Conservation (phyloP, 2,329 filamentous ascomycete genomes). For the Monilinia fructicola region DNA sequence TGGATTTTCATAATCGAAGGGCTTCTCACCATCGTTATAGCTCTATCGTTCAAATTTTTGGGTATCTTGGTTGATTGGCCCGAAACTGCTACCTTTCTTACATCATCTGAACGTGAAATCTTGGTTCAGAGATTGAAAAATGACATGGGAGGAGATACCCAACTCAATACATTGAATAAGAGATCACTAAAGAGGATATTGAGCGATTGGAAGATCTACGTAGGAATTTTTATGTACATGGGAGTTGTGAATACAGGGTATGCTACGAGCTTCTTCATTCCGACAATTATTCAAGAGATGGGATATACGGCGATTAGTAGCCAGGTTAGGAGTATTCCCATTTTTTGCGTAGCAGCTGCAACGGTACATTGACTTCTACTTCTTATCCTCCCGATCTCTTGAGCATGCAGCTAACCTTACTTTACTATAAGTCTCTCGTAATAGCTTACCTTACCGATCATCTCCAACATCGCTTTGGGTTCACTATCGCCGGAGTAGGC, state of each 20-base stretch:
- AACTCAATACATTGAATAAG: slow-evolving; percentile 39
- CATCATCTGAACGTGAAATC: slow-evolving; percentile 41
- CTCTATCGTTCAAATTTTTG: slow-evolving; percentile 45
- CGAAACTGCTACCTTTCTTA: slow-evolving; percentile 45
- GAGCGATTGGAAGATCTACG: slow-evolving; percentile 49
- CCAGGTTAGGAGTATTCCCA: slow-evolving; percentile 32
- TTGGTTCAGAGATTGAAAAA: slow-evolving; percentile 30
- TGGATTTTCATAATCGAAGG: slow-evolving; percentile 50
- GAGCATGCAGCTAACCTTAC: not conserved
- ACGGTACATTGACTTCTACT: slow-evolving; percentile 2
- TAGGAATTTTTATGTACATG: slow-evolving; percentile 54
- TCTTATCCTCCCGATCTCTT: not conserved
- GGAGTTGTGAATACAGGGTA: slow-evolving; percentile 53
- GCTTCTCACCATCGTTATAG: slow-evolving; percentile 37
- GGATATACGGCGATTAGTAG: slow-evolving; percentile 28
- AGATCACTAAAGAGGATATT: slow-evolving; percentile 45
- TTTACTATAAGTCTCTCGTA: not conserved
- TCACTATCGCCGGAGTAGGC: slow-evolving; percentile 28
- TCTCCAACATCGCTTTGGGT: slow-evolving; percentile 28
- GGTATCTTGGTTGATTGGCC: slow-evolving; percentile 47
- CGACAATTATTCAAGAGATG: slow-evolving; percentile 31
- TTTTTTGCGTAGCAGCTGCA: slow-evolving; percentile 28
- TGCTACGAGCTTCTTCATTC: slow-evolving; percentile 38
- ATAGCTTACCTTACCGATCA: slow-evolving; percentile 28
- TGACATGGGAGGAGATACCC: slow-evolving; percentile 30